These are phyloP conservation scores for Teunomyces gatunensis DNA, from an alignment of 805 yeast species.

Conservation along the genomic window DNA sequence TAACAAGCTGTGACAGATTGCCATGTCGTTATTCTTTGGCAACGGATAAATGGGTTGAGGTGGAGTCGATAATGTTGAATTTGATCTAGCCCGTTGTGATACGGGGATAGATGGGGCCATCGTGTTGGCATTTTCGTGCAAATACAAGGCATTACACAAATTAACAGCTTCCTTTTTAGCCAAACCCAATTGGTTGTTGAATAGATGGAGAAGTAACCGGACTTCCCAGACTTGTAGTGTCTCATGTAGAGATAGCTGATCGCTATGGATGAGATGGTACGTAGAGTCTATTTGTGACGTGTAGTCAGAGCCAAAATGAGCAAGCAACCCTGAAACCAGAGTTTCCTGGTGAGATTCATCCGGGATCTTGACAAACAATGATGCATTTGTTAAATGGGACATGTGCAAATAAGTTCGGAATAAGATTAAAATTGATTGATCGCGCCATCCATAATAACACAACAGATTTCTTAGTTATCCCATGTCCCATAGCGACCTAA, in stretches of 20 bases:
- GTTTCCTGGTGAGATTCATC: neutral
- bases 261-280: slow-evolving; percentile 12
- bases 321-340: slow-evolving; percentile 1
- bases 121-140: slow-evolving; percentile 23
- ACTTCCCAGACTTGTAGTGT: slow-evolving; percentile 33
- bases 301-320: slow-evolving; percentile 3
- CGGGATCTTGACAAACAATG: slow-evolving; percentile 16
- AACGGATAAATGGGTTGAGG: slow-evolving; percentile 29
- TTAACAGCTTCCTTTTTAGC: slow-evolving; percentile 39
- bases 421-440: neutral
- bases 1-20: slow-evolving; percentile 26
- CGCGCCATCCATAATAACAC: neutral
- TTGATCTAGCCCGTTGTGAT: neutral
- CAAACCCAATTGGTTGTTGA: slow-evolving; percentile 24
- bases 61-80: slow-evolving; percentile 3
- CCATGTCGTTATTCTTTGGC: slow-evolving; percentile 33
- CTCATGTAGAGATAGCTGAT: slow-evolving; percentile 8
- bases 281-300: slow-evolving; percentile 12
- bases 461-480: slow-evolving; percentile 4
- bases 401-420: neutral
- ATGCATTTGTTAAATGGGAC: slow-evolving; percentile 12
- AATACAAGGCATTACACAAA: slow-evolving; percentile 34
- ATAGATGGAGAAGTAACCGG: slow-evolving; percentile 29
- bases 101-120: neutral
- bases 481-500: slow-evolving; percentile 23